phyloP scores from a whole-genome alignment of 495 filamentous ascomycete species.

The Daldinia bambusicola region DNA sequence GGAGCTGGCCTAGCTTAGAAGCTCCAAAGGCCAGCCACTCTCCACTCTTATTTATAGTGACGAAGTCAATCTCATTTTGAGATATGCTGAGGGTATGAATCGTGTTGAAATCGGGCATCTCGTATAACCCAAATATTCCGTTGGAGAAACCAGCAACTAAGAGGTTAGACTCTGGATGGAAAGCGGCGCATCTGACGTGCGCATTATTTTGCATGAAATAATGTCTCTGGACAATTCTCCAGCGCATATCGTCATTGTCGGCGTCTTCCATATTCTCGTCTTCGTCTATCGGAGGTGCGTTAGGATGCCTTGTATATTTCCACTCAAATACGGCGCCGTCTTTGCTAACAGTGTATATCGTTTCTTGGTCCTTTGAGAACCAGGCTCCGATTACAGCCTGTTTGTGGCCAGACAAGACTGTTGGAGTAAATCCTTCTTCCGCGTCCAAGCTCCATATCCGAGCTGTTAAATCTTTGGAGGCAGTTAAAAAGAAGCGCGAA shows the following conservation, averaged over 20 bases:
- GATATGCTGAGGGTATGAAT: constrained; percentile 94
- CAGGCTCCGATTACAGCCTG: constrained; percentile 88
- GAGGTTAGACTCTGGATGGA: constrained; percentile 85
- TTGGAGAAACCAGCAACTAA: constrained; percentile 94
- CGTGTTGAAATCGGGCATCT: constrained; percentile 95
- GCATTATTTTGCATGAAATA: constrained; percentile 93
- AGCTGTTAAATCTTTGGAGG: constrained; percentile 90
- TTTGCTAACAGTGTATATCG: constrained; percentile 67
- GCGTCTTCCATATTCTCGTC: constrained; percentile 67
- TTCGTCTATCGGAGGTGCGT: constrained; percentile 59
- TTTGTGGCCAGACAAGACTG: constrained; percentile 86
- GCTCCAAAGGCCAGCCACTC: constrained; percentile 99
- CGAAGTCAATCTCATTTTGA: constrained; percentile 92
- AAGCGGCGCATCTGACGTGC: constrained; percentile 86
- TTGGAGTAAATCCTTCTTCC: constrained; percentile 88
- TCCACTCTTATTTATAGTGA: constrained; percentile 90
- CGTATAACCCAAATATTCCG: constrained; percentile 91
- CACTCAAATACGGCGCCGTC: constrained; percentile 68
- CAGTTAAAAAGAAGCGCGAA: constrained; percentile 90
- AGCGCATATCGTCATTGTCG: constrained; percentile 70
- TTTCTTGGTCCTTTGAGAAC: constrained; percentile 92
- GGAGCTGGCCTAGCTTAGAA: constrained; percentile 89
- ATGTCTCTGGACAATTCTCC: constrained; percentile 87
- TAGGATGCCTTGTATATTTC: constrained; percentile 70
- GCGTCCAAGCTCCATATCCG: constrained; percentile 93